phyloP scores from a whole-genome alignment of 2,329 filamentous ascomycete species.

The Fonsecaea pugnacius region DNA sequence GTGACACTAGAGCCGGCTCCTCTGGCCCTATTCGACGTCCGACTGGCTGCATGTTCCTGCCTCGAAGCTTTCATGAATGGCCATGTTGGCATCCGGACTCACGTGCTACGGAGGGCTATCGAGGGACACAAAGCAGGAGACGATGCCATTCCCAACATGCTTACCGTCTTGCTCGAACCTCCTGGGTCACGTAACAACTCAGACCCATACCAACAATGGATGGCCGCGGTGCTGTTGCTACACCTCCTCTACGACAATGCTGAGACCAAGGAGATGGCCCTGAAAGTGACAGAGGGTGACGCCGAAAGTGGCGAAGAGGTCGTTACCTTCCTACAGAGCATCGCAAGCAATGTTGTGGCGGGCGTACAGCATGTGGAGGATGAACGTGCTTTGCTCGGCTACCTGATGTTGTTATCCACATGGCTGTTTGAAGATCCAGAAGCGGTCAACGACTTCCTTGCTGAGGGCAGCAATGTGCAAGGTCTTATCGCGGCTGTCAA shows the following conservation, averaged over 20 bases:
- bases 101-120: constrained; percentile 87
- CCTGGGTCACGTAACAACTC: constrained; percentile 63
- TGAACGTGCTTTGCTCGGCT: constrained; percentile 77
- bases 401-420: constrained; percentile 83
- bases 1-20: constrained; percentile 72
- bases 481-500: constrained; percentile 77
- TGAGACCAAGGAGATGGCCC: constrained; percentile 76
- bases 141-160: constrained; percentile 83
- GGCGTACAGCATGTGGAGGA: constrained; percentile 78
- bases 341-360: constrained; percentile 82
- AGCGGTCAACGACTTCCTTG: constrained; percentile 89
- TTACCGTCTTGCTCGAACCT: constrained; percentile 78
- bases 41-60: constrained; percentile 84
- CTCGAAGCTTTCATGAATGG: constrained; percentile 89
- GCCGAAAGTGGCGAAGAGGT: constrained; percentile 89
- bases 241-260: constrained; percentile 81
- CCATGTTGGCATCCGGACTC: constrained; percentile 77
- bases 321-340: constrained; percentile 86
- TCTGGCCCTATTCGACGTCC: constrained; percentile 73
- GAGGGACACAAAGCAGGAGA: constrained; percentile 77
- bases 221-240: constrained; percentile 83
- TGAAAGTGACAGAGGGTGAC: constrained; percentile 86
- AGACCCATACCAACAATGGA: constrained; percentile 88
- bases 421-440: constrained; percentile 94
- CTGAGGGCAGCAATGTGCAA: constrained; percentile 90